These are phyloP conservation scores for Amanita subjunquillea DNA, from an alignment of 768 basidiomycete genomes.

Conservation along the genomic window DNA sequence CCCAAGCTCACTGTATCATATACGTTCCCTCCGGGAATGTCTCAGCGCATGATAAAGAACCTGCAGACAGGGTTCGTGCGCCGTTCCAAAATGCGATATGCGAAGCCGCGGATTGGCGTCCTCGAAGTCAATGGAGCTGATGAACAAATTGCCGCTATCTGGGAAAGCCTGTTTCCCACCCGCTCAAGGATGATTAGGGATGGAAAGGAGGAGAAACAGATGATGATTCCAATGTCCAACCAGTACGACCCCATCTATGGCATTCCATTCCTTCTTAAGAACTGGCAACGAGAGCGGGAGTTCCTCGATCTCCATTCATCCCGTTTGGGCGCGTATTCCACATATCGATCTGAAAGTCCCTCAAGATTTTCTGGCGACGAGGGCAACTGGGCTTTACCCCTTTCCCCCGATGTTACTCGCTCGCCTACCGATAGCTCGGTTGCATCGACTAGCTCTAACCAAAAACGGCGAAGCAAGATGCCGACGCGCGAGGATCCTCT, in stretches of 20 bases:
- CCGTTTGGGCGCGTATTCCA: not conserved
- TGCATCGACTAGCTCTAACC: not conserved
- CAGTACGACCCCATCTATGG: not conserved
- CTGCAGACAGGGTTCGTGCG: not conserved
- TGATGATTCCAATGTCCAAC: not conserved
- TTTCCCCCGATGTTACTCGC: not conserved
- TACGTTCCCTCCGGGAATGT: not conserved
- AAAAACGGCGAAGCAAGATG: not conserved
- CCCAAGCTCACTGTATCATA: not conserved
- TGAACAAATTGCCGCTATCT: conserved; percentile 1
- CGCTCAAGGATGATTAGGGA: not conserved
- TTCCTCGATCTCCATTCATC: not conserved
- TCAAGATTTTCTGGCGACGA: not conserved
- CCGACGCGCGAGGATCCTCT: not conserved
- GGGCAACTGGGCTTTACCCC: not conserved
- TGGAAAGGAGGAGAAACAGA: not conserved
- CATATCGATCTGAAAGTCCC: not conserved
- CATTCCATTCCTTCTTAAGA: not conserved
- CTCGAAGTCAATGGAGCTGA: conserved; percentile 2
- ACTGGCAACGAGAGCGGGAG: not conserved
- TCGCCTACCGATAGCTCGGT: not conserved
- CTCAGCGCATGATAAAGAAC: not conserved
- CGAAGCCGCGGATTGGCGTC: not conserved
- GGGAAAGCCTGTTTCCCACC: conserved; percentile 5
- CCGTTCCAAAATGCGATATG: not conserved